Percentiles rank a stretch among this genome's conserved stretches.
These are phyloP conservation scores for Arachis hypogaea DNA, from an alignment of 306 rosid species.

Conservation along the genomic window DNA sequence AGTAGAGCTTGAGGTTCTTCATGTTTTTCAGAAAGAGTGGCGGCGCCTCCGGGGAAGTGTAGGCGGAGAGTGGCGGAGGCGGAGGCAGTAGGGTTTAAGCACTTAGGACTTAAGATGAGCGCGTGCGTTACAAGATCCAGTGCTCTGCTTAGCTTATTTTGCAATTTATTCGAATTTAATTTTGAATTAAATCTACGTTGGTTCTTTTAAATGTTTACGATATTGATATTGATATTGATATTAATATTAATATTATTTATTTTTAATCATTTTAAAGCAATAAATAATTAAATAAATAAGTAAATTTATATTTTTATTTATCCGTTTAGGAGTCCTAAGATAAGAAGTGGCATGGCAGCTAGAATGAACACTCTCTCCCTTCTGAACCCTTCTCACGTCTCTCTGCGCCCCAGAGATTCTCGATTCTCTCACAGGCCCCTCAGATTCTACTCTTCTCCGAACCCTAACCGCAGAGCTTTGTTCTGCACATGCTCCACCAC, in stretches of 20 bases:
- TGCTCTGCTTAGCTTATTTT: no score
- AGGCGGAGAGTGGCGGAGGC: background rate
- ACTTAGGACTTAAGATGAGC: background rate
- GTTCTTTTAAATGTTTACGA: no score
- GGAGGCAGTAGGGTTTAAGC: conserved; percentile 4
- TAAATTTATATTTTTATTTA: no score
- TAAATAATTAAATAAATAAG: no score
- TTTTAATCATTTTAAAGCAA: no score
- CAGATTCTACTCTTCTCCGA: conserved; percentile 46
- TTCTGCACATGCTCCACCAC: conserved; percentile 51
- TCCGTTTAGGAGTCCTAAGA: no score
- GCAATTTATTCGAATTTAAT: no score
- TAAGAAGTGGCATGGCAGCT: conserved; percentile 47
- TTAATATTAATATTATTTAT: no score
- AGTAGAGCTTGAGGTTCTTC: conserved; percentile 79
- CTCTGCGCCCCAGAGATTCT: conserved; percentile 47
- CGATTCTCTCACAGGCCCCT: conserved; percentile 45
- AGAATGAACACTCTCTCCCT: conserved; percentile 57
- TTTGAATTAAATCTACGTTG: no score
- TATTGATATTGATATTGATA: no score
- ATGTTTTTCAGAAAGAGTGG: conserved; percentile 33
- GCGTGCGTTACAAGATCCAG: no score
- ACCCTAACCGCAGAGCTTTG: conserved; percentile 43
- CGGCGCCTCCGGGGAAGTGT: conserved; percentile 11
- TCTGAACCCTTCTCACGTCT: conserved; percentile 55